A percentile compares a stretch with the other conserved stretches of the same genome.
phyloP scores from a whole-genome alignment of 371 early-diverging fungal species.

The Apophysomyces elegans region DNA sequence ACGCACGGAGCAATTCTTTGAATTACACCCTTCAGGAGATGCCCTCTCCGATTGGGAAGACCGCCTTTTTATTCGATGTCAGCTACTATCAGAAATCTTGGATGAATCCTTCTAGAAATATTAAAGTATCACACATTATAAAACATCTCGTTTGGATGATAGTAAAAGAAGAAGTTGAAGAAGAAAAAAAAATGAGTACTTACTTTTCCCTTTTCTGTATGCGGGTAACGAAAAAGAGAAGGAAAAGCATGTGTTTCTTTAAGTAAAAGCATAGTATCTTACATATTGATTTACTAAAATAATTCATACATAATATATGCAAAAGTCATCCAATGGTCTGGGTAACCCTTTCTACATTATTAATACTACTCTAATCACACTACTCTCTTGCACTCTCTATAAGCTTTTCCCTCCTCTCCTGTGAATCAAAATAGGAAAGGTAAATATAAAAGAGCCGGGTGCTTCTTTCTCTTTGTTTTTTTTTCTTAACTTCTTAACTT shows the following conservation, averaged over 20 bases:
- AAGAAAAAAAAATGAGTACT: neutral
- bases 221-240: neutral
- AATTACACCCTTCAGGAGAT: conserved; percentile 22
- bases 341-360: neutral
- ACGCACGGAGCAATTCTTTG: conserved; percentile 26
- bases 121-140: no score
- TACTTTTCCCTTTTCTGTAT: neutral
- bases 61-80: conserved; percentile 31
- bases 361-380: no score
- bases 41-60: conserved; percentile 44
- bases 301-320: no score
- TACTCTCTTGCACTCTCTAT: no score
- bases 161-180: neutral
- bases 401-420: neutral
- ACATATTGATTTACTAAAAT: no score
- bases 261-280: no score
- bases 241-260: no score
- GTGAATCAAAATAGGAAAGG: neutral
- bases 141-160: neutral
- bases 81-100: conserved; percentile 30
- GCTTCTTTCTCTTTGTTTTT: neutral
- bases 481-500: neutral
- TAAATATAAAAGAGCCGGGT: neutral
- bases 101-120: conserved; percentile 16
- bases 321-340: neutral